Conservation (phyloP, 2,329 filamentous ascomycete genomes). For the Domatiomyces globalis region DNA sequence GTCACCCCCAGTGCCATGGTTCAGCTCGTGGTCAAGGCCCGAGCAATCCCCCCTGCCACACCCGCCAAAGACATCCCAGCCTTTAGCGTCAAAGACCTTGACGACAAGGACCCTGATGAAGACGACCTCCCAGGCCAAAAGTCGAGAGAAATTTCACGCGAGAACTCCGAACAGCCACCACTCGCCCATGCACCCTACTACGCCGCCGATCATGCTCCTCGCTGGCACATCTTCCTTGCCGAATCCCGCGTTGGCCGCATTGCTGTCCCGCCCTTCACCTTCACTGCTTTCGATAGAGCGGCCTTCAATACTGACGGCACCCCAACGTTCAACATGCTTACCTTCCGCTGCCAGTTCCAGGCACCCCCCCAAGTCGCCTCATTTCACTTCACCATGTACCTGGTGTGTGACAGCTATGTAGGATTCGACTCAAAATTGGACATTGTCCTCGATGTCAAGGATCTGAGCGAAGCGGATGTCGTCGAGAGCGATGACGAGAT, state of each 20-base stretch:
- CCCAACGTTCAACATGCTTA: conserved; percentile 90
- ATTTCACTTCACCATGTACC: conserved; percentile 88
- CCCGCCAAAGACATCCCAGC: conserved; percentile 53
- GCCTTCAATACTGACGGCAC: conserved; percentile 62
- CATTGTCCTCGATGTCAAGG: conserved; percentile 76
- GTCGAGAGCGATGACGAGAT: conserved; percentile 74
- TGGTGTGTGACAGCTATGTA: conserved; percentile 88
- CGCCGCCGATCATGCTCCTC: conserved; percentile 72
- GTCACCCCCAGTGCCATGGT: conserved; percentile 88
- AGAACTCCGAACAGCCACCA: conserved; percentile 57
- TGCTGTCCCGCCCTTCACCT: conserved; percentile 92
- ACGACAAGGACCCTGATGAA: conserved; percentile 85
- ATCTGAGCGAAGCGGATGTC: conserved; percentile 68
- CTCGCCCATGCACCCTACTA: conserved; percentile 81
- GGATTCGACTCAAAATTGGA: conserved; percentile 89
- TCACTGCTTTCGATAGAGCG: conserved; percentile 79
- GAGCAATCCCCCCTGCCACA: conserved; percentile 74
- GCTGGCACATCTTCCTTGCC: conserved; percentile 88
- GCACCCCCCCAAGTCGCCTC: conserved; percentile 82
- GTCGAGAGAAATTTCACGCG: conserved; percentile 50
- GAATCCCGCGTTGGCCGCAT: conserved; percentile 92
- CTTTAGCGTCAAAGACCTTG: conserved; percentile 63
- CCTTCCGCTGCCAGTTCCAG: conserved; percentile 91
- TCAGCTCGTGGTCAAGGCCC: conserved; percentile 86
- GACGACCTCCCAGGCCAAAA: conserved; percentile 77